Evolutionary conservation across 164 flowering plant species (phyloP), one percentile per base, ranked within the genome.

Genomic region (Tinospora cordifolia): DNA sequence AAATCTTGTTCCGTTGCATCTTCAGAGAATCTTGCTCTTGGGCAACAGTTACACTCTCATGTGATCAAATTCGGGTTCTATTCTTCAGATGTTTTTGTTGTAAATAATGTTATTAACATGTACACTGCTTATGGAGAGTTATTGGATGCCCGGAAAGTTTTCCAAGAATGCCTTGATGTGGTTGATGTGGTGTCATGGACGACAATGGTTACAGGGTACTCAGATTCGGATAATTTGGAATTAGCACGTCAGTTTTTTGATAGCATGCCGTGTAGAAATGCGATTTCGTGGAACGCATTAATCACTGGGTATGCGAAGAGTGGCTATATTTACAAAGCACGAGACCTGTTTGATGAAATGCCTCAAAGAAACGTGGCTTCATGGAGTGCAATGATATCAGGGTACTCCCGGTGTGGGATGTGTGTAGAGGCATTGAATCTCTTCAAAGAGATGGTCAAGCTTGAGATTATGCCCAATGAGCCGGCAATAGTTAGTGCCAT

Each of bases 111-210:
- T 4, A 71, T 78, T 13, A 57, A 44, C 57, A 34, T 78, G 77
- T 81, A 78, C 62, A 24, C 77, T 1, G 57, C 26, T n/a, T 75
- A 63, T 36, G 41, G 75, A 27, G 72, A 66, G 25, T 21, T 79
- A 51, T 13, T 39, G 11, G 30, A 38, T 62, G 80, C 82, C 9
- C 70, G 47, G 11, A 59, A 51, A 9, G 9, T 79, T 27, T 81
- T 81, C 30, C 67, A 76, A 3, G 77, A 77, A 60, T 36, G 65
- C 41, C 39, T 25, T 0, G 40, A 51, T 8, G 17, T 68, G 1
- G 74, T 72, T 0, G 80, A 81, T 67, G 76, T 72, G 24, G 84
- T 79, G 1, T 79, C 83, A 6, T 81, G 80, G 80, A 81, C 80
- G 26, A 65, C 76, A 4, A 17, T 81, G 75, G 47, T 79, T 22